phyloP scores from a whole-genome alignment of 495 filamentous ascomycete genomes.

The Neurospora sublineolata region DNA sequence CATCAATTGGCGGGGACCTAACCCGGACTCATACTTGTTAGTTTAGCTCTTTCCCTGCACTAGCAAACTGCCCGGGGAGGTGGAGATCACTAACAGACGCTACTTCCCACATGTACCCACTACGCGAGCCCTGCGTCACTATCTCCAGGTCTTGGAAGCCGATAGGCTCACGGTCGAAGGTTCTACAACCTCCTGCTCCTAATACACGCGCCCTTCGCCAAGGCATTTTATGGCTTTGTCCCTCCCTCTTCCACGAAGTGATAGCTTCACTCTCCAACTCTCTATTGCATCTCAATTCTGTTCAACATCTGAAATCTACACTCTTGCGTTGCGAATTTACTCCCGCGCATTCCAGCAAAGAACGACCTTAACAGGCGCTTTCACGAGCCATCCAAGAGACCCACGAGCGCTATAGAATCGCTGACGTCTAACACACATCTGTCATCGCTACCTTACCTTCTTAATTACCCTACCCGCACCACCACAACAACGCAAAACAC shows the following conservation, averaged over 20 bases:
- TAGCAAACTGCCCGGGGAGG: not conserved
- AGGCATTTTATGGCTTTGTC: constrained; percentile 10
- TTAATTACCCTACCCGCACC: not conserved
- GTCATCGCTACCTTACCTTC: not conserved
- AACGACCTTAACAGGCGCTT: not conserved
- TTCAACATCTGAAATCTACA: not conserved
- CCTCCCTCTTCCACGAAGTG: not conserved
- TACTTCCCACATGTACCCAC: not conserved
- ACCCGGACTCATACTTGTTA: not conserved
- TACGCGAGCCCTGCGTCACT: constrained; percentile 22
- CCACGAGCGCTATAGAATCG: not conserved
- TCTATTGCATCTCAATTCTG: not conserved
- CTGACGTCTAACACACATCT: not conserved
- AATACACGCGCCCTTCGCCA: constrained; percentile 11
- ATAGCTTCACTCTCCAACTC: not conserved
- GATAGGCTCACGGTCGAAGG: constrained; percentile 23
- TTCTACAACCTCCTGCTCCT: constrained; percentile 18
- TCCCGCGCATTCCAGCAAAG: not conserved
- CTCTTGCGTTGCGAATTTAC: not conserved
- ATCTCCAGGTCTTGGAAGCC: constrained; percentile 6
- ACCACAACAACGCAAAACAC: not conserved
- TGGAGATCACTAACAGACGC: not conserved
- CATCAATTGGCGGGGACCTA: not conserved
- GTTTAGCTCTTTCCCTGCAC: not conserved
- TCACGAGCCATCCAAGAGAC: not conserved